Percentiles rank a stretch among this genome's conserved stretches.
Evolutionary conservation across 805 yeast genomes (phyloP).

Genomic region (Candida tallmaniae): DNA sequence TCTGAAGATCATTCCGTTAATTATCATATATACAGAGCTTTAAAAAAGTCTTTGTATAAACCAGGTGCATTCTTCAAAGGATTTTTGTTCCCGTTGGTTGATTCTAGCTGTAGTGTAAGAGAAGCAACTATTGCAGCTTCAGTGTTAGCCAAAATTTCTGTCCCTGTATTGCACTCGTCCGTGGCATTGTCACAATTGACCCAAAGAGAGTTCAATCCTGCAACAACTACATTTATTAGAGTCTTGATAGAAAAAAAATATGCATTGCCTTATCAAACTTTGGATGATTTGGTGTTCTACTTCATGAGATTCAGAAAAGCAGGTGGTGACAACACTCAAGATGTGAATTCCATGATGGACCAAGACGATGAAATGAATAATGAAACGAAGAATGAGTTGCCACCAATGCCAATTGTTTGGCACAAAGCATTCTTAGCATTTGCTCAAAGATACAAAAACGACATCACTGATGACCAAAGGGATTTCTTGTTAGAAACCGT

Average conservation of each 20-base stretch:
- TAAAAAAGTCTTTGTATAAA: conserved; percentile 90
- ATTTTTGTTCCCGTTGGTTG: conserved; percentile 84
- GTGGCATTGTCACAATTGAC: conserved; percentile 87
- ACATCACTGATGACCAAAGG: conserved; percentile 97
- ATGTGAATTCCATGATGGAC: conserved; percentile 32
- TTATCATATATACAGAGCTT: conserved; percentile 87
- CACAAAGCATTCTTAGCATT: conserved; percentile 92
- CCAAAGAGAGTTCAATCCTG: conserved; percentile 77
- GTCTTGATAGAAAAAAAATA: conserved; percentile 89
- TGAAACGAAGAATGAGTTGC: conserved; percentile 19
- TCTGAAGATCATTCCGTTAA: conserved; percentile 75
- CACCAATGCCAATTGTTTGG: conserved; percentile 90
- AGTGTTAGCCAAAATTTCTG: conserved; percentile 79
- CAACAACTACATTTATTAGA: conserved; percentile 85
- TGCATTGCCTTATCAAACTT: conserved; percentile 94
- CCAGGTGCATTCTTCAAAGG: conserved; percentile 99
- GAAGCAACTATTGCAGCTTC: conserved; percentile 97
- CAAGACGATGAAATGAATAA: conserved; percentile 27
- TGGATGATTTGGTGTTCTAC: conserved; percentile 90
- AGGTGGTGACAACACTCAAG: conserved; percentile 27
- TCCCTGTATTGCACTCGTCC: conserved; percentile 93
- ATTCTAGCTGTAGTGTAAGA: conserved; percentile 81
- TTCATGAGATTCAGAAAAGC: conserved; percentile 84
- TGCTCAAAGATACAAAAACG: conserved; percentile 95
- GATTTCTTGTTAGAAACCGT: conserved; percentile 89